Evolutionary conservation across 768 basidiomycete genomes (phyloP).

Genomic region (Mycena floridula): DNA sequence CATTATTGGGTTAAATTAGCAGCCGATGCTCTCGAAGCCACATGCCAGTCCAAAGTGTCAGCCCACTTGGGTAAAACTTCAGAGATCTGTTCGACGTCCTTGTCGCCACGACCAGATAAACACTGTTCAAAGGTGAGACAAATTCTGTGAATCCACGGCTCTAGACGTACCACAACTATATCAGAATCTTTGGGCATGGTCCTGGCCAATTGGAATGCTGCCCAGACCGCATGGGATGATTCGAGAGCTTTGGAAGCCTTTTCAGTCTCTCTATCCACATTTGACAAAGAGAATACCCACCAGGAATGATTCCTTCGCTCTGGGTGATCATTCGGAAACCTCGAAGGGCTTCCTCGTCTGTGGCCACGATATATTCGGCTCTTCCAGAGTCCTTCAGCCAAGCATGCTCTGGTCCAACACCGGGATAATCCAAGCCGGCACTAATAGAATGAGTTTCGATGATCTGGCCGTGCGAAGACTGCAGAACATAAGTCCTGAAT

Average conservation of each 20-base stretch:
- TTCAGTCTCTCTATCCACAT: too few species aligned
- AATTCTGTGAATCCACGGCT: neutral
- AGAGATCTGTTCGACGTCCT: constrained; percentile 97
- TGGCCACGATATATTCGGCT: constrained; percentile 90
- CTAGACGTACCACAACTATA: constrained; percentile 76
- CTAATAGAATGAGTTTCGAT: constrained; percentile 96
- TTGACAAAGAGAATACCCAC: constrained; percentile 29
- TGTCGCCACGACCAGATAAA: constrained; percentile 92
- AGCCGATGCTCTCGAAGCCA: constrained; percentile 36
- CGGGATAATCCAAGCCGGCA: constrained; percentile 93
- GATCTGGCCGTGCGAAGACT: constrained; percentile 86
- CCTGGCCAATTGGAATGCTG: constrained; percentile 79
- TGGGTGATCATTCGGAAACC: constrained; percentile 92
- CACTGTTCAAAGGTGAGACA: constrained; percentile 43
- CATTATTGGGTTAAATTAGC: too few species aligned
- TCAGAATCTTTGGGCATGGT: constrained; percentile 79
- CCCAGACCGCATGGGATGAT: constrained; percentile 95
- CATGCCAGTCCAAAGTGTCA: constrained; percentile 89
- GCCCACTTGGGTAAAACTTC: constrained; percentile 94
- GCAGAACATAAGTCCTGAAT: constrained; percentile 91
- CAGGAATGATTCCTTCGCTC: constrained; percentile 94
- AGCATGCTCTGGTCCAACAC: constrained; percentile 97
- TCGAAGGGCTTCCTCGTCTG: constrained; percentile 88
- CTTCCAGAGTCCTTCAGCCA: constrained; percentile 94
- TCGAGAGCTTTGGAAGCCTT: constrained; percentile 94